A percentile compares a stretch with the other conserved stretches of the same genome.
Evolutionary conservation across 345 rosid species (phyloP).

Genomic region (Adansonia digitata): DNA sequence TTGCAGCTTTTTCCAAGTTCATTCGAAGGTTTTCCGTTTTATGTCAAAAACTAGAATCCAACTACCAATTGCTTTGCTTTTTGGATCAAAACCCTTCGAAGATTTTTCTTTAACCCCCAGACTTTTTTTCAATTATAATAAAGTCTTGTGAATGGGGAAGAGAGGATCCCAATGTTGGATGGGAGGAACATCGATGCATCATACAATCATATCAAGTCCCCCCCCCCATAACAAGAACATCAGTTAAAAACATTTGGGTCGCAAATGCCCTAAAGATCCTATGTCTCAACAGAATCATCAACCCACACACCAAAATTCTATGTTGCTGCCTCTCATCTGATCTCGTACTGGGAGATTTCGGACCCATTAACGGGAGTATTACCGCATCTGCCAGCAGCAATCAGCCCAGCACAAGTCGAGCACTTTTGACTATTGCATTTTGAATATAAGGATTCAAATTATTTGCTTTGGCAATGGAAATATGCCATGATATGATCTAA

Average conservation of each 20-base stretch:
- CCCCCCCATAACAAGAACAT: background rate
- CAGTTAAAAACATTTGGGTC: background rate
- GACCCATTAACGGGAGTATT: background rate
- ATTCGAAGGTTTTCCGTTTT: constrained; percentile 2
- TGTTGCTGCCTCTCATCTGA: background rate
- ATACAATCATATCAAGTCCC: too few species aligned
- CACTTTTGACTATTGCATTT: background rate
- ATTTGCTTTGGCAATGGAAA: background rate
- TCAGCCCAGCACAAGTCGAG: too few species aligned
- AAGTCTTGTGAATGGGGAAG: background rate
- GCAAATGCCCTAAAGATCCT: background rate
- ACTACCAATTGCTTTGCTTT: background rate
- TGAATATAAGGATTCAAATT: background rate
- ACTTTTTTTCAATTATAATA: too few species aligned
- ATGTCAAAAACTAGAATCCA: background rate
- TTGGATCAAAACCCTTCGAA: background rate
- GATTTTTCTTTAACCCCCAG: too few species aligned
- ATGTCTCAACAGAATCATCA: background rate
- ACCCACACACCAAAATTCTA: background rate
- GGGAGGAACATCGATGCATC: too few species aligned
- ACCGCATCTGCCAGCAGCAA: background rate
- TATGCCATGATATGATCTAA: too few species aligned
- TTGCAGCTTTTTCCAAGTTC: background rate
- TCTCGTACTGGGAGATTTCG: too few species aligned
- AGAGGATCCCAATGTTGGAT: too few species aligned